Percentiles rank a stretch among this genome's conserved stretches.
phyloP scores from a whole-genome alignment of 83 land plant species.

The Picea engelmannii region DNA sequence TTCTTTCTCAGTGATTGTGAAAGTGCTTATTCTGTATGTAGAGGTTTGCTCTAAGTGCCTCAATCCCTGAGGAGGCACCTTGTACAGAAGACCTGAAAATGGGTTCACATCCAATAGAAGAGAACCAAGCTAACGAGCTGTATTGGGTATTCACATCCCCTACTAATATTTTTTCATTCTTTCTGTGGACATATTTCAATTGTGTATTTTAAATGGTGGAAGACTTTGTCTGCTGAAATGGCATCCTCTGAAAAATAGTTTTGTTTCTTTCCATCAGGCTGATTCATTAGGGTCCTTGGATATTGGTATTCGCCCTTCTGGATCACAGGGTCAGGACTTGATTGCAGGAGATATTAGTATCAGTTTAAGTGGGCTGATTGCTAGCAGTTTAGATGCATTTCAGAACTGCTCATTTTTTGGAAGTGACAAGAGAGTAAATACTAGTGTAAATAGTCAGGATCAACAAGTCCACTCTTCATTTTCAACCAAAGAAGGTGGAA shows the following conservation, averaged over 20 bases:
- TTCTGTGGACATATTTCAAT: not conserved
- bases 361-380: slow-evolving; percentile 56
- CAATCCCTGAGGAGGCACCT: slow-evolving; percentile 6
- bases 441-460: slow-evolving; percentile 16
- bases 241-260: not conserved
- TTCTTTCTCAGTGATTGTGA: not conserved
- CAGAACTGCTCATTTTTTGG: slow-evolving; percentile 56
- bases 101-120: not conserved
- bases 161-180: not conserved
- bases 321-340: slow-evolving; percentile 35
- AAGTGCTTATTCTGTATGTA: not conserved
- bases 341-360: slow-evolving; percentile 37
- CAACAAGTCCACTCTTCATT: slow-evolving; percentile 1
- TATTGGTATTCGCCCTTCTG: slow-evolving; percentile 46
- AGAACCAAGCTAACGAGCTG: slow-evolving; percentile 11
- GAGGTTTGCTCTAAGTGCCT: not conserved
- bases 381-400: slow-evolving; percentile 68
- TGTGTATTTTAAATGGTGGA: not conserved
- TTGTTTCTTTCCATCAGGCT: slow-evolving; percentile 40
- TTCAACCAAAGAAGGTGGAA: not conserved
- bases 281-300: slow-evolving; percentile 73
- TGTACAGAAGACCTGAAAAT: slow-evolving; percentile 4
- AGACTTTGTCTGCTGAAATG: not conserved
- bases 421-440: slow-evolving; percentile 43
- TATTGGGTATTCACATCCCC: slow-evolving; percentile 1